phyloP scores from a whole-genome alignment of 1,139 yeast species.

The Saccharomyces hybrid region DNA sequence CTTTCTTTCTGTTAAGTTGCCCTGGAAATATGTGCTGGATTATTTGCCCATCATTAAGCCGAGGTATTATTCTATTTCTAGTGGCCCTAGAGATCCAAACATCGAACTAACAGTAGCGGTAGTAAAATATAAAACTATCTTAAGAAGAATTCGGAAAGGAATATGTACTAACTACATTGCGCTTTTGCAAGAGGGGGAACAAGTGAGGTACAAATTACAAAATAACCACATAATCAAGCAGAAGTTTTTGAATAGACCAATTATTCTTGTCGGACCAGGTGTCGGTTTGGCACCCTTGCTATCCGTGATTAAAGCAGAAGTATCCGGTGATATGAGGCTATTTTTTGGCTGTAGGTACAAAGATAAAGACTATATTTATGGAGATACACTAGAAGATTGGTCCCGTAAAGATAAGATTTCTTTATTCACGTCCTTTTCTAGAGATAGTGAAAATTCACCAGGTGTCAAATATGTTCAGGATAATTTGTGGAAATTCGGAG shows the following conservation, averaged over 20 bases:
- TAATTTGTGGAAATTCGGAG: slow-evolving; percentile 44
- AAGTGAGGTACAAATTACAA: slow-evolving; percentile 50
- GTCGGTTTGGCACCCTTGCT: slow-evolving; percentile 91
- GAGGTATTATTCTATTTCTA: slow-evolving; percentile 76
- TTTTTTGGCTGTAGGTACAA: slow-evolving; percentile 73
- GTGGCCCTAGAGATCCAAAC: slow-evolving; percentile 38
- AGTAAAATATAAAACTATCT: slow-evolving; percentile 78
- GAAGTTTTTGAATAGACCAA: slow-evolving; percentile 38
- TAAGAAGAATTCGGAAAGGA: slow-evolving; percentile 71
- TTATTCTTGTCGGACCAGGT: slow-evolving; percentile 78
- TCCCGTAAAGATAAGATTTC: slow-evolving; percentile 33
- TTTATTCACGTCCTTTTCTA: slow-evolving; percentile 54
- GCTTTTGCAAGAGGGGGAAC: slow-evolving; percentile 40
- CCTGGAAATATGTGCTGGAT: slow-evolving; percentile 67
- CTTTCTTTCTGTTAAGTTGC: slow-evolving; percentile 65
- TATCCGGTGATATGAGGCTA: slow-evolving; percentile 35
- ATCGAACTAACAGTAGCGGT: slow-evolving; percentile 60
- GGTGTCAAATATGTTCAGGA: slow-evolving; percentile 66
- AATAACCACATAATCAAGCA: slow-evolving; percentile 36
- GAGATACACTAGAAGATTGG: slow-evolving; percentile 44
- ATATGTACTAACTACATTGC: slow-evolving; percentile 76
- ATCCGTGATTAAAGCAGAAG: slow-evolving; percentile 40
- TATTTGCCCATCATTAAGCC: slow-evolving; percentile 73
- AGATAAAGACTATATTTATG: slow-evolving; percentile 62
- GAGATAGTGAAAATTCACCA: slow-evolving; percentile 40